Evolutionary conservation across 164 flowering plant species (phyloP).

Genomic region (Vitis cinerea): DNA sequence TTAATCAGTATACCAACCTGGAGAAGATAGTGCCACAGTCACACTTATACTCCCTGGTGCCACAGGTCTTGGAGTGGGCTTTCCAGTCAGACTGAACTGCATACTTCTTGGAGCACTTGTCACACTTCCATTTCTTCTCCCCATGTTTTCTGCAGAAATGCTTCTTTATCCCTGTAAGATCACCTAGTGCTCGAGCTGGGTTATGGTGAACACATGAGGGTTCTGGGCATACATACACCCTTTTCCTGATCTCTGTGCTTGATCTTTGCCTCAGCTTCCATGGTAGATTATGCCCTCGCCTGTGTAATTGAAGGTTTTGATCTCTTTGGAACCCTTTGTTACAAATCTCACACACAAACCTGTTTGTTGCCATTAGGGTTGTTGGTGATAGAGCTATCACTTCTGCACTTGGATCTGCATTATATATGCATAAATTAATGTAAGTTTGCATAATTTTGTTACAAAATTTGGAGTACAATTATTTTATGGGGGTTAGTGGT

Average conservation of each 20-base stretch:
- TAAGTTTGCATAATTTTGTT: no score
- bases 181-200: constrained; percentile 57
- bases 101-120: constrained; percentile 60
- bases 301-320: constrained; percentile 59
- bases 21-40: constrained; percentile 69
- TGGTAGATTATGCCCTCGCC: constrained; percentile 69
- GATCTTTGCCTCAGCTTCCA: constrained; percentile 63
- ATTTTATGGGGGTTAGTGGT: no score
- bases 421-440: neutral
- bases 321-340: constrained; percentile 67
- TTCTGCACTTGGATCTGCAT: constrained; percentile 57
- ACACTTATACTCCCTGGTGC: constrained; percentile 59
- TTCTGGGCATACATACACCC: constrained; percentile 65
- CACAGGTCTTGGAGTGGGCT: constrained; percentile 63
- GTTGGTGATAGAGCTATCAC: constrained; percentile 60
- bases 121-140: constrained; percentile 73
- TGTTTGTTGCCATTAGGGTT: constrained; percentile 53
- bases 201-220: constrained; percentile 54
- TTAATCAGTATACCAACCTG: constrained; percentile 28
- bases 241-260: constrained; percentile 38
- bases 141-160: constrained; percentile 66
- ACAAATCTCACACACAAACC: constrained; percentile 61
- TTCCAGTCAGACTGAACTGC: constrained; percentile 74
- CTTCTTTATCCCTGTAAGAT: constrained; percentile 65
- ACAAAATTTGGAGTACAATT: no score